Percentiles rank a stretch among this genome's conserved stretches.
phyloP scores from a whole-genome alignment of 2,329 filamentous ascomycete species.

The Aspergillus tanneri region DNA sequence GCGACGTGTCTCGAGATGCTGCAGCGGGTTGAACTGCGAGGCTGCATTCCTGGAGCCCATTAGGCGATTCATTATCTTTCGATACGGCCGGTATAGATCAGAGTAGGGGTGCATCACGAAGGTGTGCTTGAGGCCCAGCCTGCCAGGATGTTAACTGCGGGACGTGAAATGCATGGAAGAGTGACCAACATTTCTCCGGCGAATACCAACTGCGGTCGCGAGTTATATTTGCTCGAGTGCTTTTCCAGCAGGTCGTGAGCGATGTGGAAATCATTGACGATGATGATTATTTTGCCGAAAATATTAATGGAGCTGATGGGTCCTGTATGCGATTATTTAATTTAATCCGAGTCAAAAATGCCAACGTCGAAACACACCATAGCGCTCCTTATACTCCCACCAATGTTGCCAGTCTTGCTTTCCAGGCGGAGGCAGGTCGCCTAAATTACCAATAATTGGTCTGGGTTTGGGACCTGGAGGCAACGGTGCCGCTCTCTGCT shows the following conservation, averaged over 20 bases:
- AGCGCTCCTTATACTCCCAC: slow-evolving; percentile 7
- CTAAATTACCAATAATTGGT: slow-evolving; percentile 5
- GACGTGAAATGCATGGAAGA: neutral
- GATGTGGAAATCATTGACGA: slow-evolving; percentile 31
- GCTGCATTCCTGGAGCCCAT: slow-evolving; percentile 46
- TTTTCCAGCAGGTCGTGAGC: slow-evolving; percentile 35
- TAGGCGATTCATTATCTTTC: slow-evolving; percentile 47
- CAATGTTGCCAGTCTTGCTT: slow-evolving; percentile 6
- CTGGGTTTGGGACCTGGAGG: slow-evolving; percentile 8
- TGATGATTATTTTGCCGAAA: slow-evolving; percentile 32
- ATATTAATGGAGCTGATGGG: slow-evolving; percentile 37
- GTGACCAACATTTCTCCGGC: slow-evolving; percentile 36
- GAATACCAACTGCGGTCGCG: slow-evolving; percentile 28
- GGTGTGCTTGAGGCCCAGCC: slow-evolving; percentile 39
- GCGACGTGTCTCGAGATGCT: slow-evolving; percentile 46
- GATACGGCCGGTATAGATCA: slow-evolving; percentile 39
- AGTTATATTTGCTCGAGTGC: slow-evolving; percentile 25
- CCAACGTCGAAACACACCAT: neutral
- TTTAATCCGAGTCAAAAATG: neutral
- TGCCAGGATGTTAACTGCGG: neutral
- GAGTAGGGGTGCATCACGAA: slow-evolving; percentile 38
- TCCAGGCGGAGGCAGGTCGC: slow-evolving; percentile 5
- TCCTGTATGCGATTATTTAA: slow-evolving; percentile 11
- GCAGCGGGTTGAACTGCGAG: slow-evolving; percentile 40
- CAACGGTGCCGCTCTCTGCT: neutral